A percentile compares a stretch with the other conserved stretches of the same genome.
Evolutionary conservation across 2,329 filamentous ascomycete genomes (phyloP).

Genomic region (Diaporthe caulivora): DNA sequence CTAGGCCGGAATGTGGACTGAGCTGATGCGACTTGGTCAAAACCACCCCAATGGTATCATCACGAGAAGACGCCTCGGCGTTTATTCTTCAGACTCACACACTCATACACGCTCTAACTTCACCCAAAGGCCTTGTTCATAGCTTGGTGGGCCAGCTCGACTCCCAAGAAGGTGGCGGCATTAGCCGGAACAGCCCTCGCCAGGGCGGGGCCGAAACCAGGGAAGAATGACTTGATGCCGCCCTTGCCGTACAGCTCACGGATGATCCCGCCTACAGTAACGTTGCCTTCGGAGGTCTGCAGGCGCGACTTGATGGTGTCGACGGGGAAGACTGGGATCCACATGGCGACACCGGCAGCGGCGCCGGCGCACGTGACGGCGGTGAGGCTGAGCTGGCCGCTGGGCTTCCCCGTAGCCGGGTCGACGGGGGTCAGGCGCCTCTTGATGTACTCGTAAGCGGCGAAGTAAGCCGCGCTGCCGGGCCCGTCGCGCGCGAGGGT

Average conservation of each 20-base stretch:
- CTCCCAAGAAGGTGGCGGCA: slow-evolving; percentile 91
- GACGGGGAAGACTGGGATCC: slow-evolving; percentile 98
- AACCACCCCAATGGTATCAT: not conserved
- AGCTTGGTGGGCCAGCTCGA: slow-evolving; percentile 85
- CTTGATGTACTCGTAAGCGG: slow-evolving; percentile 97
- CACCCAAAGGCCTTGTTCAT: slow-evolving; percentile 81
- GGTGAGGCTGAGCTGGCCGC: slow-evolving; percentile 81
- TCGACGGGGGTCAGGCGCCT: slow-evolving; percentile 86
- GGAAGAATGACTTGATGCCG: slow-evolving; percentile 94
- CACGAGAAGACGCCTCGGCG: not conserved
- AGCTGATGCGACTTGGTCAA: not conserved
- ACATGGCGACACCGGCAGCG: slow-evolving; percentile 96
- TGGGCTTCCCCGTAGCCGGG: slow-evolving; percentile 76
- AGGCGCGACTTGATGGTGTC: slow-evolving; percentile 96
- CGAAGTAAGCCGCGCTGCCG: slow-evolving; percentile 95
- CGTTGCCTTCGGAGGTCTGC: slow-evolving; percentile 86
- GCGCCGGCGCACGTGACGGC: slow-evolving; percentile 91
- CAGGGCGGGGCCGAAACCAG: slow-evolving; percentile 92
- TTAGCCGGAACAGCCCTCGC: slow-evolving; percentile 95
- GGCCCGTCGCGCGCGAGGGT: slow-evolving; percentile 95
- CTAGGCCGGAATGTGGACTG: not conserved
- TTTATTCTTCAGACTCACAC: not conserved
- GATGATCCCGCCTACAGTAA: slow-evolving; percentile 84
- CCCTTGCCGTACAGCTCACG: slow-evolving; percentile 85
- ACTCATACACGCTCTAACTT: slow-evolving; percentile 5